Evolutionary conservation across 2,329 filamentous ascomycete species (phyloP), one percentile per base, ranked within the genome.

Genomic region (Pyrenophora seminiperda): DNA sequence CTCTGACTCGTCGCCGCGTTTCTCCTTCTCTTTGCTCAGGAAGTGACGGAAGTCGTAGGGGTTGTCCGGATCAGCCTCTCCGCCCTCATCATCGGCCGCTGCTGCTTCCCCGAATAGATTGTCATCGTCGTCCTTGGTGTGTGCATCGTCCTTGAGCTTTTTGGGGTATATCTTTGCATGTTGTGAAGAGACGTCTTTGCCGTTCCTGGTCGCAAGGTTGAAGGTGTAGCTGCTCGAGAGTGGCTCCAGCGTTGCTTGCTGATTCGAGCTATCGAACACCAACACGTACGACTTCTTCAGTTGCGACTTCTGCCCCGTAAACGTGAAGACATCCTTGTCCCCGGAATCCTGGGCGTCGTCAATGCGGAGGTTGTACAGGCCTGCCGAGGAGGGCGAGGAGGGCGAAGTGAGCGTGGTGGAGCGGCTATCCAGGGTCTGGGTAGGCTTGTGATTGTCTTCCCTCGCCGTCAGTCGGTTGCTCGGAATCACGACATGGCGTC

Each of bases 201-300:
- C 74, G 59, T 90, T 83, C 39, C 82, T 2, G 88, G 89, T 11
- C 85, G 85, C 47, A 81, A 96, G 76, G 72, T 96, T 97, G 87
- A 96, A 92, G 65, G 90, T 87, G 74, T 96, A 88, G 31, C 86
- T 86, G n/a, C 86, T 88, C 67, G 90, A 84, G 46, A 97, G 78
- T 42, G 85, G 85, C 75, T 97, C 91, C 46, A 97, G 81, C 20
- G 94, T 85, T 59, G 94, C 94, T 47, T 82, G 87, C 65, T 93
- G 85, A 43, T 84, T 85, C 14, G 80, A 77, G 7, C 87, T 80
- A 71, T 96, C 89, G 67, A 93, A 94, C 50, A 93, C 82, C 42
- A 96, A 81, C 7, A 81, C 76, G 39, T 74, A 75, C 7, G 70
- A 67, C 56, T 68, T 71, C 50, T 67, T 65, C 13, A 62, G 56